Evolutionary conservation across 371 early-diverging fungal species (phyloP).

Genomic region (Nosema muscidifuracis): DNA sequence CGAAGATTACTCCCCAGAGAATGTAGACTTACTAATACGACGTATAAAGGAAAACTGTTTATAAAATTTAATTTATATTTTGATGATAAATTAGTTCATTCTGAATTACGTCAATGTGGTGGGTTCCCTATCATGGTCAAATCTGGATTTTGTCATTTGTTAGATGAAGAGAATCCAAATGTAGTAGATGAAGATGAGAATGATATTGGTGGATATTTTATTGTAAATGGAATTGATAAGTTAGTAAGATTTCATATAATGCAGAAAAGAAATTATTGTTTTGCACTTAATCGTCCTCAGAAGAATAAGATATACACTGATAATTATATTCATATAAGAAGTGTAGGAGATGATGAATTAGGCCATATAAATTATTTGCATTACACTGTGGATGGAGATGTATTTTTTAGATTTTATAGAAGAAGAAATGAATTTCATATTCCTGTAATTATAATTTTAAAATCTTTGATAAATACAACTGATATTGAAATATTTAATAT

Average conservation of each 20-base stretch:
- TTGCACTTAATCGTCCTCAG: slow-evolving; percentile 75
- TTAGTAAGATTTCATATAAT: slow-evolving; percentile 84
- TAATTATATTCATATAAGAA: slow-evolving; percentile 77
- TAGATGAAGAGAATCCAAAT: slow-evolving; percentile 4
- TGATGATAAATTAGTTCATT: slow-evolving; percentile 68
- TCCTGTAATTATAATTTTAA: slow-evolving; percentile 78
- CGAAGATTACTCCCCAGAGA: slow-evolving; percentile 65
- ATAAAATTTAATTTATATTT: slow-evolving; percentile 74
- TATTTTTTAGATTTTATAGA: slow-evolving; percentile 76
- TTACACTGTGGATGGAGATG: slow-evolving; percentile 79
- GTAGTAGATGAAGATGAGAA: slow-evolving; percentile 78
- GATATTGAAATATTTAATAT: slow-evolving; percentile 78
- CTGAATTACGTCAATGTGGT: slow-evolving; percentile 70
- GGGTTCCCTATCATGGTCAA: slow-evolving; percentile 83
- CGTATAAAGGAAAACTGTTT: slow-evolving; percentile 75
- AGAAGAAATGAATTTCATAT: slow-evolving; percentile 85
- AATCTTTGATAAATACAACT: slow-evolving; percentile 72
- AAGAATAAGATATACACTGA: slow-evolving; percentile 78
- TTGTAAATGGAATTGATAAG: slow-evolving; percentile 92
- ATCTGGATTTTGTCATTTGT: slow-evolving; percentile 51
- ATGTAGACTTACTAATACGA: slow-evolving; percentile 75
- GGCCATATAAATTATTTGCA: slow-evolving; percentile 81
- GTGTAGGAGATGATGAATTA: slow-evolving; percentile 79
- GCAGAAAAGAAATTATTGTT: slow-evolving; percentile 78
- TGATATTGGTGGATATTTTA: slow-evolving; percentile 94